Percentiles rank a stretch among this genome's conserved stretches.
Evolutionary conservation across 768 basidiomycete species (phyloP).

Genomic region (Rhodosporidiobolus sp.): DNA sequence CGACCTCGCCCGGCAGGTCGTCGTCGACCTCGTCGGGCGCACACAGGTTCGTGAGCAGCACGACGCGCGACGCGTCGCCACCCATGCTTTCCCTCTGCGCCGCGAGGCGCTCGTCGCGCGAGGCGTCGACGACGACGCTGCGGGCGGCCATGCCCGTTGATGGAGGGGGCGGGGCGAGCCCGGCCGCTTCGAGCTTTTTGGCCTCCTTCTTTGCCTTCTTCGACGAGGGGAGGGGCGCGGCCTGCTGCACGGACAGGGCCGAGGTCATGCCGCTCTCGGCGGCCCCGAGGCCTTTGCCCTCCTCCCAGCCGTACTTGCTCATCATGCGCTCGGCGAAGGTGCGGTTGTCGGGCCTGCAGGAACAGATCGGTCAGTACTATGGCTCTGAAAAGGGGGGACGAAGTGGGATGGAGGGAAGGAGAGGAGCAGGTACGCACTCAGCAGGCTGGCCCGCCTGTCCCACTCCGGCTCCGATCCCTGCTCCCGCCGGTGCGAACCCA

Average conservation of each 20-base stretch:
- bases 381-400: fast-evolving
- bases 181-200: neutral
- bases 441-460: neutral
- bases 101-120: constrained; percentile 1
- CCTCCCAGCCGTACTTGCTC: constrained; percentile 95
- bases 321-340: constrained; percentile 82
- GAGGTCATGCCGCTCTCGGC: constrained; percentile 82
- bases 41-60: constrained; percentile 87
- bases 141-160: constrained; percentile 14
- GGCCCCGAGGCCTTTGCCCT: constrained; percentile 84
- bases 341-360: constrained; percentile 43
- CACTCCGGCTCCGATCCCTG: neutral
- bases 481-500: constrained; percentile 1
- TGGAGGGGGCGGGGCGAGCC: neutral
- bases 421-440: constrained; percentile 7
- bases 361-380: no score
- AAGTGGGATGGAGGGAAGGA: no score
- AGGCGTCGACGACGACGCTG: constrained; percentile 24
- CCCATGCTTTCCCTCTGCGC: constrained; percentile 67
- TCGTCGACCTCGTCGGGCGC: constrained; percentile 72
- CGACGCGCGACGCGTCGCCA: constrained; percentile 81
- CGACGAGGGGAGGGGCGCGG: constrained; percentile 1
- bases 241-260: constrained; percentile 73
- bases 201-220: constrained; percentile 11
- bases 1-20: constrained; percentile 79